A percentile compares a stretch with the other conserved stretches of the same genome.
Evolutionary conservation across 169 alveolate genomes (phyloP).

Genomic region (Cyclospora cayetanensis): DNA sequence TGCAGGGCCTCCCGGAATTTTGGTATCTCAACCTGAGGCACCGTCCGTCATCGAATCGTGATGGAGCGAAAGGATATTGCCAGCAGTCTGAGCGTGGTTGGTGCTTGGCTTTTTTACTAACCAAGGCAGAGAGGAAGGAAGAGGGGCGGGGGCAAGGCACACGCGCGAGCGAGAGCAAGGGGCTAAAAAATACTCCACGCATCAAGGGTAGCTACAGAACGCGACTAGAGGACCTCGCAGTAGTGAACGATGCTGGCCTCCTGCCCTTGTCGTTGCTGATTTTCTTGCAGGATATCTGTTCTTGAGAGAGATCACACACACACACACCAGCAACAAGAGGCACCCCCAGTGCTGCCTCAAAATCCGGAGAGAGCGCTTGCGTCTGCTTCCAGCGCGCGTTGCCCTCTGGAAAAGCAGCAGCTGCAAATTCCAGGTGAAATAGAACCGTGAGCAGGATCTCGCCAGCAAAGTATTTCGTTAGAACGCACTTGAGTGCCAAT

Average conservation of each 20-base stretch:
- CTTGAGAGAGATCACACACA: background rate
- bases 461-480: background rate
- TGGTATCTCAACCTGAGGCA: conserved; percentile 23
- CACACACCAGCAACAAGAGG: background rate
- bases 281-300: background rate
- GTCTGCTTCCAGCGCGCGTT: background rate
- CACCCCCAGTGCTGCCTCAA: background rate
- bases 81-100: no score
- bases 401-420: background rate
- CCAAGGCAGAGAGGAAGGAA: no score
- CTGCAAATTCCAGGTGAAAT: background rate
- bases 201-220: no score
- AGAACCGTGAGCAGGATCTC: background rate
- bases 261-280: conserved; percentile 3
- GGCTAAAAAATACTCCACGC: no score
- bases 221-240: no score
- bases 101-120: no score
- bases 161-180: no score
- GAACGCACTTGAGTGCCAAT: background rate
- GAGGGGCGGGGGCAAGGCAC: no score
- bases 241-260: background rate
- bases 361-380: background rate
- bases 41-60: no score
- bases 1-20: conserved; percentile 1
- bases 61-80: no score